A percentile compares a stretch with the other conserved stretches of the same genome.
Evolutionary conservation across 1,284 basidiomycete genomes (phyloP).

Genomic region (Schizopora paradoxa): DNA sequence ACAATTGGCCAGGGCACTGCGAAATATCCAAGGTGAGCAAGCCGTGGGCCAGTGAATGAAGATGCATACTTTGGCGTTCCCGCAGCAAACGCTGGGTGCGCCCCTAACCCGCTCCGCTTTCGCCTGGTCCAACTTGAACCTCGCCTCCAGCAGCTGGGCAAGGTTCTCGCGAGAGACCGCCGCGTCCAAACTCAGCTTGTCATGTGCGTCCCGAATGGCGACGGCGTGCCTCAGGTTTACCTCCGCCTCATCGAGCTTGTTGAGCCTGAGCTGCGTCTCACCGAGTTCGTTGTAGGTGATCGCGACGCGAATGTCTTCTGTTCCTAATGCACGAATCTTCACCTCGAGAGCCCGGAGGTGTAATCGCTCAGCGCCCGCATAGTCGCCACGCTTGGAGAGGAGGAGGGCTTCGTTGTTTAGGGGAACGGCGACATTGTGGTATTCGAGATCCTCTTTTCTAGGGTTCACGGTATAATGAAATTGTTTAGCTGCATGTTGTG

Average conservation of each 20-base stretch:
- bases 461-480: no score
- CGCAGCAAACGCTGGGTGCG: constrained; percentile 26
- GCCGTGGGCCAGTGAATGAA: no score
- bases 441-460: no score
- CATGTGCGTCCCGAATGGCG: constrained; percentile 22
- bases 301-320: constrained; percentile 23
- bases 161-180: constrained; percentile 33
- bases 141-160: constrained; percentile 29
- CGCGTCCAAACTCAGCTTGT: constrained; percentile 25
- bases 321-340: constrained; percentile 22
- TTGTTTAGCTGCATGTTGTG: no score
- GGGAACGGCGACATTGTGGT: no score
- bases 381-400: constrained; percentile 25
- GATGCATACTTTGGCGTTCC: constrained; percentile 24
- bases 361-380: constrained; percentile 25
- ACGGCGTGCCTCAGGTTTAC: constrained; percentile 28
- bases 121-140: constrained; percentile 26
- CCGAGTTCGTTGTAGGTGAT: constrained; percentile 30
- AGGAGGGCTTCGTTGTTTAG: constrained; percentile 19
- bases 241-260: constrained; percentile 30
- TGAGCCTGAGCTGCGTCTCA: constrained; percentile 30
- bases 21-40: background rate
- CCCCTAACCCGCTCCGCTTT: constrained; percentile 25
- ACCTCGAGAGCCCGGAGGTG: constrained; percentile 28
- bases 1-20: constrained; percentile 21